Percentiles rank a stretch among this genome's conserved stretches.
Evolutionary conservation across 257 asterid genomes (phyloP).

Genomic region (Apocynum venetum): DNA sequence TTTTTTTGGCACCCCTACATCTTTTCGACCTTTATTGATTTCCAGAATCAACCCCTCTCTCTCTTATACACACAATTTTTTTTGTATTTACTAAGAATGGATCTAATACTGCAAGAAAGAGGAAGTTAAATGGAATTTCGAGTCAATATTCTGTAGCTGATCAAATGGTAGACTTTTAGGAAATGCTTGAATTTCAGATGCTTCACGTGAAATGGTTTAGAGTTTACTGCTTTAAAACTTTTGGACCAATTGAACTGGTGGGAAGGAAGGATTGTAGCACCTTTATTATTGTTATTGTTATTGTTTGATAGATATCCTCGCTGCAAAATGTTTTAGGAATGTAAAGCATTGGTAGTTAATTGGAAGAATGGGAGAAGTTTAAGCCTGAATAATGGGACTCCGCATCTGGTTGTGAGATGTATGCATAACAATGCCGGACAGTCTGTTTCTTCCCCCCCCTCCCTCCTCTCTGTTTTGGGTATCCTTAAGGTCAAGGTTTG

Average conservation of each 20-base stretch:
- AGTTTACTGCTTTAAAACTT: neutral
- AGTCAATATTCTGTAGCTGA: neutral
- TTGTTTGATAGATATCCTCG: too few species aligned
- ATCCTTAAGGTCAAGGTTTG: neutral
- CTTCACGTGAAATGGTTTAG: neutral
- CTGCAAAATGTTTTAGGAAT: neutral
- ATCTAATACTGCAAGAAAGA: neutral
- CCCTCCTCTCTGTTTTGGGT: neutral
- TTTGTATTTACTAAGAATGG: neutral
- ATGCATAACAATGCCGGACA: neutral
- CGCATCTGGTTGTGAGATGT: neutral
- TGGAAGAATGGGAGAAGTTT: neutral
- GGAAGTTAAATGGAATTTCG: neutral
- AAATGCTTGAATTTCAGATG: neutral
- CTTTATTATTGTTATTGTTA: too few species aligned
- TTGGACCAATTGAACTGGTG: neutral
- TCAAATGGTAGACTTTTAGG: neutral
- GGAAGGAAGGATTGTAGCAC: neutral
- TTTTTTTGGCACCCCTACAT: neutral
- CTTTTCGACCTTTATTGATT: neutral
- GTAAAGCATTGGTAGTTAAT: neutral
- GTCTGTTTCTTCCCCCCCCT: too few species aligned
- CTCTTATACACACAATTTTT: neutral
- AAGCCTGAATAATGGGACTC: neutral
- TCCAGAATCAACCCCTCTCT: neutral